These are phyloP conservation scores for Debaryomyces nepalensis DNA, from an alignment of 1,139 yeast species.

Conservation along the genomic window DNA sequence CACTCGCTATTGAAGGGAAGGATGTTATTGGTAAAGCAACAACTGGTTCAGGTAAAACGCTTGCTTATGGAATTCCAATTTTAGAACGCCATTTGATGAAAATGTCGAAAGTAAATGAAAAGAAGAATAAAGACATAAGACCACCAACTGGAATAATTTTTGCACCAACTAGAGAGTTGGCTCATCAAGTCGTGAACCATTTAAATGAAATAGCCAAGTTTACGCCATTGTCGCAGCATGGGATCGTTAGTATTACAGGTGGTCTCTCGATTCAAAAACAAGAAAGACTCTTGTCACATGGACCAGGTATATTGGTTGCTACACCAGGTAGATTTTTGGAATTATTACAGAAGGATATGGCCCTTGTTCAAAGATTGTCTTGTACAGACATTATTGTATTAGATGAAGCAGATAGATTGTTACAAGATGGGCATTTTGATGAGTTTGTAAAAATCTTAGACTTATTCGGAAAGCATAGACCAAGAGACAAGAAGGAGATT, in stretches of 20 bases:
- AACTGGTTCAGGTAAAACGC: conserved; percentile 97
- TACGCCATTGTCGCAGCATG: conserved; percentile 58
- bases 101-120: conserved; percentile 26
- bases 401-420: conserved; percentile 96
- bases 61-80: conserved; percentile 96
- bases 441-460: conserved; percentile 86
- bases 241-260: conserved; percentile 86
- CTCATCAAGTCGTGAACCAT: conserved; percentile 90
- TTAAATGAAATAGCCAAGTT: conserved; percentile 62
- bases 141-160: conserved; percentile 79
- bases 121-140: conserved; percentile 27
- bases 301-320: conserved; percentile 87
- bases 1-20: conserved; percentile 68
- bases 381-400: conserved; percentile 73
- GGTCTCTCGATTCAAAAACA: conserved; percentile 95
- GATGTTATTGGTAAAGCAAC: conserved; percentile 96
- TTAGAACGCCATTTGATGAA: conserved; percentile 61
- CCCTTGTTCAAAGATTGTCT: conserved; percentile 59
- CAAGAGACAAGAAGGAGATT: conserved; percentile 26
- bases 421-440: conserved; percentile 96
- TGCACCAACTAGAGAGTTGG: conserved; percentile 96
- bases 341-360: conserved; percentile 65
- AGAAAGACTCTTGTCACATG: conserved; percentile 71
- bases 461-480: conserved; percentile 47
- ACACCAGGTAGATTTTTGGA: conserved; percentile 96